Percentiles rank a stretch among this genome's conserved stretches.
Evolutionary conservation across 2,329 filamentous ascomycete genomes (phyloP).

Genomic region (Alternaria infectoria): DNA sequence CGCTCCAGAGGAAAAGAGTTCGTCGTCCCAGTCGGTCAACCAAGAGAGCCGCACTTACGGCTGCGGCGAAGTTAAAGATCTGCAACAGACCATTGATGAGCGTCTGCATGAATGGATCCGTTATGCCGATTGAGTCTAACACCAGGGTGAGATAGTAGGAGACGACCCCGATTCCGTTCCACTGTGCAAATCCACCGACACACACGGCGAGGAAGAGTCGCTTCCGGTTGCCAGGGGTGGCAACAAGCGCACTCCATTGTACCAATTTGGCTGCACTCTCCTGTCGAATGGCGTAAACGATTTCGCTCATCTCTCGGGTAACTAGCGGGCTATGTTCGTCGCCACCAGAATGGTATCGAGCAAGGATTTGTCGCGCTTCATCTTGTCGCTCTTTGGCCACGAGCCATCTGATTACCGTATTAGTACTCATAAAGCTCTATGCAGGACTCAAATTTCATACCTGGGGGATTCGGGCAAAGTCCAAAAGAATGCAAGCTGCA

Average conservation of each 20-base stretch:
- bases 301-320: constrained; percentile 4
- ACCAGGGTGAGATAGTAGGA: not conserved
- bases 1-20: constrained; percentile 40
- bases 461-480: not conserved
- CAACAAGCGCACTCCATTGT: constrained; percentile 4
- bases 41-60: not conserved
- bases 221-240: not conserved
- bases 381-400: constrained; percentile 50
- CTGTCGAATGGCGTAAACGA: constrained; percentile 3
- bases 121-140: not conserved
- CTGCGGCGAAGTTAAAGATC: not conserved
- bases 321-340: constrained; percentile 31
- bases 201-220: not conserved
- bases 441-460: accelerated
- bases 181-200: not conserved
- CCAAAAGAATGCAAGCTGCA: not conserved
- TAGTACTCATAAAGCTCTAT: not conserved
- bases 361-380: constrained; percentile 60
- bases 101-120: not conserved
- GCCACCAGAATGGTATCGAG: constrained; percentile 59
- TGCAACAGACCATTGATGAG: not conserved
- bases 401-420: constrained; percentile 11
- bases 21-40: not conserved
- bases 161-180: not conserved
- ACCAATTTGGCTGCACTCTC: constrained; percentile 5